Conservation (phyloP, 1,139 yeast species). For the Suhomyces bribrorum region DNA sequence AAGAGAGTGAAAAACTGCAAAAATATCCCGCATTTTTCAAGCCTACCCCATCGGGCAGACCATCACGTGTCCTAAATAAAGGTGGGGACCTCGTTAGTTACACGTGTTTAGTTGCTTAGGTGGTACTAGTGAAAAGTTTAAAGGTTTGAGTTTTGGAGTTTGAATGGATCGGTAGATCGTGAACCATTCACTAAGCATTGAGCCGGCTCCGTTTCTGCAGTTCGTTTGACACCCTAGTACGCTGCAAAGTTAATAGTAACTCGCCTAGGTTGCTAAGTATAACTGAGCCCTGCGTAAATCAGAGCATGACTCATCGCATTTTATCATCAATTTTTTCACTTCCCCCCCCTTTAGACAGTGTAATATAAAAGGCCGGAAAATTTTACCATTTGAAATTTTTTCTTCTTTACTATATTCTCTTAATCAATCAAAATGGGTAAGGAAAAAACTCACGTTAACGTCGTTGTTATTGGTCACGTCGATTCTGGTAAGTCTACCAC, state of each 20-base stretch:
- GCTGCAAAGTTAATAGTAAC: neutral
- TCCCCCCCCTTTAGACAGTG: slow-evolving; percentile 7
- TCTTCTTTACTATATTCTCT: slow-evolving; percentile 9
- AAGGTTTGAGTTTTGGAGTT: no score
- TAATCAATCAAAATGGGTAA: slow-evolving; percentile 57
- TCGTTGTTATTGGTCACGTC: slow-evolving; percentile 75
- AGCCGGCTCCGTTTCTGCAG: no score
- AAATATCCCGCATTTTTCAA: neutral
- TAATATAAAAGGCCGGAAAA: slow-evolving; percentile 10
- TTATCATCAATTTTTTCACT: slow-evolving; percentile 10
- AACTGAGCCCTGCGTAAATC: slow-evolving; percentile 3
- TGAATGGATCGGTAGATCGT: no score
- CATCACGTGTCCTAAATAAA: neutral
- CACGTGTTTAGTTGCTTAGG: slow-evolving; percentile 12
- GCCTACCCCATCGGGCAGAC: neutral
- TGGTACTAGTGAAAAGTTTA: neutral
- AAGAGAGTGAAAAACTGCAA: neutral
- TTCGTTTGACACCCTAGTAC: no score
- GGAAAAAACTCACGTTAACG: slow-evolving; percentile 97
- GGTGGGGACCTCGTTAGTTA: slow-evolving; percentile 2
- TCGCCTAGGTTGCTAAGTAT: neutral
- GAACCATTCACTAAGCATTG: no score
- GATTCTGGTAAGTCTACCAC: slow-evolving; percentile 32
- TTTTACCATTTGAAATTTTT: slow-evolving; percentile 6
- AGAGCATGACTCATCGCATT: slow-evolving; percentile 12